Conservation (phyloP, 2,329 filamentous ascomycete genomes). For the Ophiostoma novo-ulmi region DNA sequence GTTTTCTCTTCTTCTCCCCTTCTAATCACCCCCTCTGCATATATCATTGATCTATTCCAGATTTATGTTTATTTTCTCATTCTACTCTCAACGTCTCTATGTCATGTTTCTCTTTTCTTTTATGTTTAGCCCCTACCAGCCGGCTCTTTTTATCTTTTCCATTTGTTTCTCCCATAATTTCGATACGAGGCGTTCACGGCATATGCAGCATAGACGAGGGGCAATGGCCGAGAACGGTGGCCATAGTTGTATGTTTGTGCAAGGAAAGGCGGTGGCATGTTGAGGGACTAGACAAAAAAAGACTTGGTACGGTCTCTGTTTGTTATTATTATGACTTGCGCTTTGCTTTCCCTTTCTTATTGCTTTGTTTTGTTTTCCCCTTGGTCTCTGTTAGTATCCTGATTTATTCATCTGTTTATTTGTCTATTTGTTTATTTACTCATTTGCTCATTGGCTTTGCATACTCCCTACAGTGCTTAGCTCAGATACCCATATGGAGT, state of each 20-base stretch:
- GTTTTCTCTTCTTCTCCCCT: background rate
- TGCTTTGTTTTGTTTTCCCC: background rate
- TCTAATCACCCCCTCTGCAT: constrained; percentile 6
- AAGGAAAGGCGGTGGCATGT: background rate
- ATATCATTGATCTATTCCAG: background rate
- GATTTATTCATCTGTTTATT: background rate
- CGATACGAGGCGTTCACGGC: constrained; percentile 1
- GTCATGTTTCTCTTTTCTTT: background rate
- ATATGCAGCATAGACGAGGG: constrained; percentile 5
- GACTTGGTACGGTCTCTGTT: background rate
- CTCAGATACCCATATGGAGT: constrained; percentile 10
- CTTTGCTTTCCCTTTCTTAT: background rate
- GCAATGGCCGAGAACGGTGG: background rate
- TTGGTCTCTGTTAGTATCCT: background rate
- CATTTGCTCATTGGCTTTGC: background rate
- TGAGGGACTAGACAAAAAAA: constrained; percentile 12
- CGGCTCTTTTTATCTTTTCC: background rate
- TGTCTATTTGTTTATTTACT: background rate
- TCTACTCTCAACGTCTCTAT: background rate
- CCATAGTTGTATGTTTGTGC: constrained; percentile 1
- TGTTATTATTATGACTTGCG: background rate
- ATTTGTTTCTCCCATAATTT: background rate
- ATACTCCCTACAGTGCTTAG: background rate
- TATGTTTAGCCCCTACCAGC: background rate
- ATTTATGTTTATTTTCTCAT: background rate